Conservation (phyloP, 805 yeast genomes). For the Saccharomycopsis synnaedendra region DNA sequence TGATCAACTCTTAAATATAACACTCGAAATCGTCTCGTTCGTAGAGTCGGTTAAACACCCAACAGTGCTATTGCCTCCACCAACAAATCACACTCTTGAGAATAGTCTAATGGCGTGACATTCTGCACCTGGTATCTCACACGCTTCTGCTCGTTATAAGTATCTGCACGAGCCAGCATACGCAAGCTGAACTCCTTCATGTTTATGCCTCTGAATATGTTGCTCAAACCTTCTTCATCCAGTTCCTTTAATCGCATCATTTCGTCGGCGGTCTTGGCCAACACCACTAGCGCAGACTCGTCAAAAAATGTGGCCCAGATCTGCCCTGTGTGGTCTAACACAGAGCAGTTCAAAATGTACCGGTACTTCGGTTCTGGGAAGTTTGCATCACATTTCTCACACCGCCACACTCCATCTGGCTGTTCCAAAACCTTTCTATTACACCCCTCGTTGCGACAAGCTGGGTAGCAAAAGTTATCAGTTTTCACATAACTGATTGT, state of each 20-base stretch:
- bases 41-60: conserved; percentile 8
- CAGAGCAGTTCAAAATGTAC: conserved; percentile 63
- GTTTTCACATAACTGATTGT: conserved; percentile 58
- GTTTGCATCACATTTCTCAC: conserved; percentile 78
- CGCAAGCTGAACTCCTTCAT: conserved; percentile 69
- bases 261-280: conserved; percentile 59
- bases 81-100: conserved; percentile 49
- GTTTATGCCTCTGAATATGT: conserved; percentile 35
- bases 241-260: conserved; percentile 37
- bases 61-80: conserved; percentile 32
- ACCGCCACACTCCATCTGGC: conserved; percentile 73
- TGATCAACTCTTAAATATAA: not conserved
- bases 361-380: conserved; percentile 65
- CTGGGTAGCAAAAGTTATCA: conserved; percentile 80
- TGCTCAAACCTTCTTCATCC: conserved; percentile 34
- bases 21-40: not conserved
- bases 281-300: conserved; percentile 60
- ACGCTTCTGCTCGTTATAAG: conserved; percentile 66
- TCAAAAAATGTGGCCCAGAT: conserved; percentile 83
- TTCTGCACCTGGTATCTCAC: conserved; percentile 62
- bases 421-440: conserved; percentile 74
- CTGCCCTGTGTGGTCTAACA: conserved; percentile 76
- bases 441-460: conserved; percentile 71
- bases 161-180: conserved; percentile 73
- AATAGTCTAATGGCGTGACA: conserved; percentile 40